A percentile compares a stretch with the other conserved stretches of the same genome.
Evolutionary conservation across 768 basidiomycete species (phyloP).

Genomic region (Xerocomellus intermedius): DNA sequence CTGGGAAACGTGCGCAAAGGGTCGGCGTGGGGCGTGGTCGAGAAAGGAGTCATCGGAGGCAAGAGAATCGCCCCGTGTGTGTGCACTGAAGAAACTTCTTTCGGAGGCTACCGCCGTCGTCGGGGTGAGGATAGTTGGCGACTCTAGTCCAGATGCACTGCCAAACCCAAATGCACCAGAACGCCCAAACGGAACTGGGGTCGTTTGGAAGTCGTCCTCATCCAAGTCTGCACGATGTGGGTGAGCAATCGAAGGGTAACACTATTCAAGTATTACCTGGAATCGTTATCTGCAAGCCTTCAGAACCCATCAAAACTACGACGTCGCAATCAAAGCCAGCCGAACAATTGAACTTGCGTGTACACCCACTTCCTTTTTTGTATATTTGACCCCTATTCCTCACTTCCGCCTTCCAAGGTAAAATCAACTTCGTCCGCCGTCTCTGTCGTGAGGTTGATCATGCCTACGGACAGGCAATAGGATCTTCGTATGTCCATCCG

Average conservation of each 20-base stretch:
- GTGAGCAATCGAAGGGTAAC: background rate
- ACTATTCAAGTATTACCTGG: constrained; percentile 36
- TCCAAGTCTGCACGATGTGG: constrained; percentile 62
- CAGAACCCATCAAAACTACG: constrained; percentile 33
- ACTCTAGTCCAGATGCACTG: constrained; percentile 56
- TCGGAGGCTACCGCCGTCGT: constrained; percentile 42
- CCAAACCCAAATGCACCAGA: constrained; percentile 49
- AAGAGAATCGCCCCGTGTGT: constrained; percentile 74
- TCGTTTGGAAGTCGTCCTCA: constrained; percentile 64
- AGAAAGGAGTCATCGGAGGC: constrained; percentile 74
- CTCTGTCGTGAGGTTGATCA: too few species aligned
- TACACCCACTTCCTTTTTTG: constrained; percentile 8
- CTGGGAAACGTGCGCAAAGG: constrained; percentile 70
- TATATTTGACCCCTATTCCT: constrained; percentile 14
- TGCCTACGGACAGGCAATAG: too few species aligned
- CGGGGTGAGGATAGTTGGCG: constrained; percentile 60
- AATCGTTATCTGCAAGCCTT: constrained; percentile 47
- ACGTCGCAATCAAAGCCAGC: background rate
- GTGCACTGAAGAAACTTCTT: constrained; percentile 56
- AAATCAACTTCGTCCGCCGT: too few species aligned
- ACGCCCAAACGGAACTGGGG: constrained; percentile 71
- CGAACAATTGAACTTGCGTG: constrained; percentile 1
- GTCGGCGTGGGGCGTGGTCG: constrained; percentile 55
- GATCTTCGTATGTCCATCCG: too few species aligned
- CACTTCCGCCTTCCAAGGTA: too few species aligned